Conservation (phyloP, 371 early-diverging fungal species). For the Entomophthora muscae region DNA sequence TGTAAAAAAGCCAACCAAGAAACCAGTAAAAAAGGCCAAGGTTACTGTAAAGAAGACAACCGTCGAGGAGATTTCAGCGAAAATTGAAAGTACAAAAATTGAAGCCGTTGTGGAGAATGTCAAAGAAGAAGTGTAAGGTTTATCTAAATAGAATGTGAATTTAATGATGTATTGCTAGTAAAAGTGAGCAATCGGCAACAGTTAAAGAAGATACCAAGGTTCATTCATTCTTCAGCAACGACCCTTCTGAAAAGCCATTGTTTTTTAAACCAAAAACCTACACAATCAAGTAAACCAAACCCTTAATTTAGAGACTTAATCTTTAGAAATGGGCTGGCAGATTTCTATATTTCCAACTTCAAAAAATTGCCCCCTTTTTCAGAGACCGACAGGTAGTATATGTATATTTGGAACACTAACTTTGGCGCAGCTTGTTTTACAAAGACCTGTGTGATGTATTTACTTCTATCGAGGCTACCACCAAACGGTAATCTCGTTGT, state of each 20-base stretch:
- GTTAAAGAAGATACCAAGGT: neutral
- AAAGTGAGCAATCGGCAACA: neutral
- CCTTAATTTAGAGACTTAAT: neutral
- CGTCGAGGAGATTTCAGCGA: neutral
- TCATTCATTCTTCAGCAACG: neutral
- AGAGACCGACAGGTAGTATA: neutral
- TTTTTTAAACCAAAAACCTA: neutral
- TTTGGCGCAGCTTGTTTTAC: neutral
- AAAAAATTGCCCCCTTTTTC: neutral
- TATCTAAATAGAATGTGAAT: neutral
- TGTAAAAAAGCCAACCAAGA: neutral
- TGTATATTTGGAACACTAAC: neutral
- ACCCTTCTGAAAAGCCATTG: neutral
- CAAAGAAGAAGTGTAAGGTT: neutral
- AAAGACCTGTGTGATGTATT: neutral
- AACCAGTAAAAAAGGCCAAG: neutral
- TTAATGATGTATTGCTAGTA: neutral
- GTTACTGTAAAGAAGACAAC: neutral
- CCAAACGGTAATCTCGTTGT: constrained; percentile 13
- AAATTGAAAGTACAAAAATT: neutral
- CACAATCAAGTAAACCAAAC: neutral
- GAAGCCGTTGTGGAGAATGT: neutral
- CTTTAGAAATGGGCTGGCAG: neutral
- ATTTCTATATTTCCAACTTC: neutral
- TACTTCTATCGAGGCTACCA: constrained; percentile 12